These are phyloP conservation scores for Thymus mandschuricus DNA, from an alignment of 257 asterid species.

Conservation along the genomic window DNA sequence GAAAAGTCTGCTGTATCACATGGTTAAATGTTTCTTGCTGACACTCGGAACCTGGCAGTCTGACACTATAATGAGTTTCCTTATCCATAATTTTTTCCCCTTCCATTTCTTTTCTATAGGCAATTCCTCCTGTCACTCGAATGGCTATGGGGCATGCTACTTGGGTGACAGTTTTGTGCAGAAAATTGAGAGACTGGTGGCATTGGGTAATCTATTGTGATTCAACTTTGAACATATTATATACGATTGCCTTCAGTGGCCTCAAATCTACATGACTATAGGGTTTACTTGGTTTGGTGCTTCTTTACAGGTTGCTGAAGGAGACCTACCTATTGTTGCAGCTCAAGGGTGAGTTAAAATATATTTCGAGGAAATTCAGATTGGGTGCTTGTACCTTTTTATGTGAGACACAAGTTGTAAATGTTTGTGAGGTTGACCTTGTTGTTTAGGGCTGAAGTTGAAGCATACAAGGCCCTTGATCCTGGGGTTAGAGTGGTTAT, in stretches of 20 bases:
- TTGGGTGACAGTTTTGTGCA: slow-evolving; percentile 92
- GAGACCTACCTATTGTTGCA: slow-evolving; percentile 94
- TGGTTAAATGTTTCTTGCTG: not conserved
- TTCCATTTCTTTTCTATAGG: slow-evolving; percentile 48
- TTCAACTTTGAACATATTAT: slow-evolving; percentile 26
- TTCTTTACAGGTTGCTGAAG: slow-evolving; percentile 87
- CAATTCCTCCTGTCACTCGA: slow-evolving; percentile 95
- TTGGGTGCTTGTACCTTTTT: slow-evolving; percentile 20
- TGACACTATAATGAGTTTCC: not conserved
- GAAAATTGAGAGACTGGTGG: slow-evolving; percentile 98
- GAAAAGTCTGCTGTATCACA: not conserved
- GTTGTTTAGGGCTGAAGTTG: slow-evolving; percentile 81
- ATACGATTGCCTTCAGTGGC: slow-evolving; percentile 17
- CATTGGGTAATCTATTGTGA: slow-evolving; percentile 75
- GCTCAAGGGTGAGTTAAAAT: slow-evolving; percentile 84
- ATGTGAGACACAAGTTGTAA: slow-evolving; percentile 20
- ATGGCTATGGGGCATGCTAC: slow-evolving; percentile 88
- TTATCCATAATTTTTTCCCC: slow-evolving; percentile 16
- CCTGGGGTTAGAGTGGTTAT: slow-evolving; percentile 92
- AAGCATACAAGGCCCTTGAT: slow-evolving; percentile 73
- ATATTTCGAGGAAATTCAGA: slow-evolving; percentile 21
- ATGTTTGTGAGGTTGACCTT: slow-evolving; percentile 25
- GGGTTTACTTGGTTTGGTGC: slow-evolving; percentile 34
- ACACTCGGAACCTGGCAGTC: not conserved
- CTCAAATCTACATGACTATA: slow-evolving; percentile 12